phyloP scores from a whole-genome alignment of 2,329 filamentous ascomycete species.

The Cyphellophora europaea region DNA sequence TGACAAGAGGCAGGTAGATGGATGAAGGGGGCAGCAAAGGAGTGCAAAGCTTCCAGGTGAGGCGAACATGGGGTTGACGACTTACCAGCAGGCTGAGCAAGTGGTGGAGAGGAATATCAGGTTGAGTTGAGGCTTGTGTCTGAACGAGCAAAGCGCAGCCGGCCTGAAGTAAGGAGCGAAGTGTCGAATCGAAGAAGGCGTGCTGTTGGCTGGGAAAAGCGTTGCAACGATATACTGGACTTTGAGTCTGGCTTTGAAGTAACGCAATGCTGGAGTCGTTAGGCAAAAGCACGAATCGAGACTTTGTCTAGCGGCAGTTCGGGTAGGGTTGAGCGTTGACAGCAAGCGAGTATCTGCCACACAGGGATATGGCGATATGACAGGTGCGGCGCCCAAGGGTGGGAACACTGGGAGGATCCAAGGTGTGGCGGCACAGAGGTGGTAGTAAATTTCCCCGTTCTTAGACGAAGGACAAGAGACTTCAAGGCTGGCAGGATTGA shows the following conservation, averaged over 20 bases:
- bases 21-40: not conserved
- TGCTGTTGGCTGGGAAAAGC: not conserved
- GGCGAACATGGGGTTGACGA: not conserved
- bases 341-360: not conserved
- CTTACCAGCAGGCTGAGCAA: not conserved
- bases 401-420: not conserved
- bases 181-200: not conserved
- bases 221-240: not conserved
- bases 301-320: not conserved
- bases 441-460: too few relatives aligned
- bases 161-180: slow-evolving; percentile 1
- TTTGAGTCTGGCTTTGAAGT: not conserved
- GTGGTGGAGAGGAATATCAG: not conserved
- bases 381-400: not conserved
- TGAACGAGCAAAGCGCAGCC: slow-evolving; percentile 1
- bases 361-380: not conserved
- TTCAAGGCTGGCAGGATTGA: too few relatives aligned
- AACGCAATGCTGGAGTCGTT: not conserved
- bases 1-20: slow-evolving; percentile 1
- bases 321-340: slow-evolving; percentile 1
- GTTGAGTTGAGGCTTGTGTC: not conserved
- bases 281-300: not conserved
- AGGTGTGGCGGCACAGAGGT: slow-evolving; percentile 1
- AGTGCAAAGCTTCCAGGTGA: not conserved
- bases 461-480: too few relatives aligned